Evolutionary conservation across 805 yeast species (phyloP), one percentile per base, ranked within the genome.

Genomic region (Priceomyces carsonii): DNA sequence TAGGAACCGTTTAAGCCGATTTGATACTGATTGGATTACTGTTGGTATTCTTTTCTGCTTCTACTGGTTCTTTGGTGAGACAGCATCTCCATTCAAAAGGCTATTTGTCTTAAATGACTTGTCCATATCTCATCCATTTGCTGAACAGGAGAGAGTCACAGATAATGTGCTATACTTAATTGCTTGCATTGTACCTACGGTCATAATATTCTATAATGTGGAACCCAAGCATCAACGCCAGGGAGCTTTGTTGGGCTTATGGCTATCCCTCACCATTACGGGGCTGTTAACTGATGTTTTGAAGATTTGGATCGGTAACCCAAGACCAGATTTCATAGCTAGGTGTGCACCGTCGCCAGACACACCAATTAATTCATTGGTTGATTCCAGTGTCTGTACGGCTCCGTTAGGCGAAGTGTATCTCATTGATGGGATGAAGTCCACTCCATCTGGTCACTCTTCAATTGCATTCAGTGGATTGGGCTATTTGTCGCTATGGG

Each of bases 281-380:
- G 60, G 59, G 15, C 60, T 55, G 22, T 31, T 58, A 32, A 69
- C 67, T 33, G 75, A 61, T 46, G 48, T 62, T 20, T 49, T 63
- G 42, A 66, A 65, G 46, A 53, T 53, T 33, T 64, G 59, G 63
- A 68, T 59, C 18, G 69, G 68, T 3, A 52, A 69, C 38, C 72
- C 66, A 22, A 47, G 74, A 36, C 74, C 74, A 3, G 74, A 69
- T 38, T 69, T 69, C 43, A 44, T 69, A 32, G 59, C 59, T 25
- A 52, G 74, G 28, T 69, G 74, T 46, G 57, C 49, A 26, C 63
- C 65, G 27, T 43, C 29, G 28, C 24, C 45, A 4, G 45, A 48
- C 3, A 56, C 68, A 7, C 58, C 63, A 1, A 18, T 39, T 1
- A 44, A 55, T 28, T 35, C 10, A 18, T 53, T 53, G 26, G 67